Evolutionary conservation across 352 stramenopile genomes (phyloP), one percentile per base, ranked within the genome.

Genomic region (Globisporangium viniferum): DNA sequence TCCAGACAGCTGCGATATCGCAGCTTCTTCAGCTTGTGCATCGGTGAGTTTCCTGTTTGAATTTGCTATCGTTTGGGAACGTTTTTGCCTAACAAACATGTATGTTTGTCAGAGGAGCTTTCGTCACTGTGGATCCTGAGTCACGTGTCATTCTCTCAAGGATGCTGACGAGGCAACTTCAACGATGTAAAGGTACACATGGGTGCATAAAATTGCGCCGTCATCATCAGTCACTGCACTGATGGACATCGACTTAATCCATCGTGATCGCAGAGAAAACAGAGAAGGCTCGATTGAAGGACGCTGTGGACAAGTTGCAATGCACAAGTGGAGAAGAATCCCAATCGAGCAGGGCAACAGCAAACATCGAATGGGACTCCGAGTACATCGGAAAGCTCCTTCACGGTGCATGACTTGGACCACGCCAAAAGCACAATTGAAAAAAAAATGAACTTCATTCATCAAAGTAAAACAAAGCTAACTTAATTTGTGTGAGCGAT

Each of bases 391-490:
- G 24, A 27, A 57, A 59, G 18, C 35, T 67, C 33, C 46, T 67
- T 33, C 55, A 15, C 35, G 15, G 39, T 6, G 33, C 27, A 22
- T 27, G 18, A 29, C 41, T 49, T 18, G 22, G 31, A 33, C 31
- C 31, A 49, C 41, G 14, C n/a, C 18, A 18, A 35, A 36, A 0
- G n/a, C 22, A 9, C 59, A 49, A 74, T 27, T 67, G 49, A n/a
- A 48, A 57, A 59, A 59, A 69, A 36, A 54, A 58, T 27, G 62
- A 48, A 56, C 51, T 71, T 75, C 67, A 81, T 79, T 81, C 70
- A 73, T 73, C 61, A 74, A 75, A 70, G 66, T 73, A 74, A 70
- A 80, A 66, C 69, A 77, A 68, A 79, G 71, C 74, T 81, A 80
- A 78, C 74, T 80, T 80, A 80, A 61, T 46, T 60, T 46, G 59